phyloP scores from a whole-genome alignment of 768 basidiomycete genomes.

The Xerocomus spinulosus region DNA sequence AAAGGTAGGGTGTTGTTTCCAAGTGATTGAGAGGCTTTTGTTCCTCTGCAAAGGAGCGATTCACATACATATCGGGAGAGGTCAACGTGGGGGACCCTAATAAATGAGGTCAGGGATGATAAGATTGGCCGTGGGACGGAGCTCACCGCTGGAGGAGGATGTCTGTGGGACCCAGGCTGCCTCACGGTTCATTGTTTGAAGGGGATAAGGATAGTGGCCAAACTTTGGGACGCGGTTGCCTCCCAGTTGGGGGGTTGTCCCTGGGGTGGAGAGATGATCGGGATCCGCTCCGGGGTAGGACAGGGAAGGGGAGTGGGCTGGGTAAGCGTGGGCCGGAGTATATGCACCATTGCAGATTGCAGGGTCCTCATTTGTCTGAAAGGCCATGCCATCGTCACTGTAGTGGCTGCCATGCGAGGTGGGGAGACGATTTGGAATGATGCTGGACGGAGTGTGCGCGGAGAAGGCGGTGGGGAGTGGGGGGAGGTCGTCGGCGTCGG shows the following conservation, averaged over 20 bases:
- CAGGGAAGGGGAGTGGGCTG: slow-evolving; percentile 46
- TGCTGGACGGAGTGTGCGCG: slow-evolving; percentile 30
- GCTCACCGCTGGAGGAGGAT: slow-evolving; percentile 30
- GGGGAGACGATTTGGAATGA: slow-evolving; percentile 35
- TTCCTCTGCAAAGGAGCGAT: slow-evolving; percentile 49
- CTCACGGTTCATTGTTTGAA: slow-evolving; percentile 33
- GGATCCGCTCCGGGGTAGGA: slow-evolving; percentile 33
- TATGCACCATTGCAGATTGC: slow-evolving; percentile 44
- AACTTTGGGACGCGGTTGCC: slow-evolving; percentile 50
- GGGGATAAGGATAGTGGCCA: slow-evolving; percentile 42
- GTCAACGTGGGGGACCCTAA: slow-evolving; percentile 54
- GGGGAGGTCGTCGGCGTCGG: slow-evolving; percentile 50
- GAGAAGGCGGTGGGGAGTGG: slow-evolving; percentile 44
- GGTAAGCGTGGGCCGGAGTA: slow-evolving; percentile 37
- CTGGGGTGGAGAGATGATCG: slow-evolving; percentile 27
- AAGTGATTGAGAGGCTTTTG: slow-evolving; percentile 52
- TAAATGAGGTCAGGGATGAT: slow-evolving; percentile 35
- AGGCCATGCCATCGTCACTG: slow-evolving; percentile 42
- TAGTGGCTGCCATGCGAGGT: slow-evolving; percentile 35
- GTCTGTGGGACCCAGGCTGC: slow-evolving; percentile 30
- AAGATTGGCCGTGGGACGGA: slow-evolving; percentile 25
- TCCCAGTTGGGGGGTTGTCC: slow-evolving; percentile 29
- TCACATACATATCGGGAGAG: slow-evolving; percentile 43
- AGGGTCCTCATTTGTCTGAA: slow-evolving; percentile 46
- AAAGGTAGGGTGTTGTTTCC: slow-evolving; percentile 54